Evolutionary conservation across 257 asterid genomes (phyloP), one percentile per base, ranked within the genome.

Genomic region (Solanum infundibuliforme): DNA sequence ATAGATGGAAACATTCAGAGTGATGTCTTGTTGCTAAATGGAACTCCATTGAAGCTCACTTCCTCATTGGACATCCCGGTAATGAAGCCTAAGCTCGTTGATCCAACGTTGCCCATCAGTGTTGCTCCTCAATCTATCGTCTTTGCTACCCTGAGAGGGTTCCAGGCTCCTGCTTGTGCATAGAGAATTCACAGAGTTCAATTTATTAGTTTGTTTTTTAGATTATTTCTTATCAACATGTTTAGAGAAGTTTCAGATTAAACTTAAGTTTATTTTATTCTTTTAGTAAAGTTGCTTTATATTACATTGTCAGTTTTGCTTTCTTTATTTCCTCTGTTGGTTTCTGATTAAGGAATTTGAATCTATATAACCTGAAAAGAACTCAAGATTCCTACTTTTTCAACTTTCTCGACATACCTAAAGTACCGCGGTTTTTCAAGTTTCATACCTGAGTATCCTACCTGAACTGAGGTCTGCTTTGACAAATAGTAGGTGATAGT

Each of bases 141-240:
- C 88, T 95, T 92, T 79, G 98, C 88, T 5, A 82, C 79, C 0
- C 25, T 95, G n/a, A 90, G 84, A 93, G 98, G 94, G 69, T 93
- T 95, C 62, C 89, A 87, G 16, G 95, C 99, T 55, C 90, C 96
- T 72, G 98, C 95, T 85, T 96, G 99, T 93, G 93, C 93, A 65
- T 93, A 87, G 90, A 72, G 76, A 65, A 29, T 12, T 43, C 0
- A n/a, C 6, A 36, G 38, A 43, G 0, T 29, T 10, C 0, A 11
- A 0, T 74, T 31, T 11, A 27, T 88, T 68, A 8, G 2, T 38
- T 46, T 71, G 66, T 9, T 20, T 20, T 52, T 60, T n/a, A 83
- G 62, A 36, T 66, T 38, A 38, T 35, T 34, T 79, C 34, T 79
- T 23, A 79, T 81, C 38, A 29, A 29, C 0, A 31, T 82, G 86